Evolutionary conservation across 139 green algal genomes (phyloP).

Genomic region (Coelastrella sp.): DNA sequence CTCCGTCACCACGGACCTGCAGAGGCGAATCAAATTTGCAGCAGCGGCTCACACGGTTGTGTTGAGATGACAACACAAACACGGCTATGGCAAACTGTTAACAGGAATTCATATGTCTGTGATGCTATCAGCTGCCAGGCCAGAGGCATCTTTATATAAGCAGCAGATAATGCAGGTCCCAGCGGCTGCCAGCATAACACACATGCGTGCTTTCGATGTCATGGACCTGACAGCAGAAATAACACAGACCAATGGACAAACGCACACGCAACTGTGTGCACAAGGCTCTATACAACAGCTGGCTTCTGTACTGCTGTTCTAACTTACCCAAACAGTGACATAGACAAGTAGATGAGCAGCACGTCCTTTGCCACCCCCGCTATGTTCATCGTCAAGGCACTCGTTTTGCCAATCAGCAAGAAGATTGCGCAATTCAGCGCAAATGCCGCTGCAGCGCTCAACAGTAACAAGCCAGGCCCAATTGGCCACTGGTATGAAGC

Average conservation of each 20-base stretch:
- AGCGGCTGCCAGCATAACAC: too few relatives aligned
- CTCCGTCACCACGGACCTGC: conserved; percentile 67
- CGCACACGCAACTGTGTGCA: too few relatives aligned
- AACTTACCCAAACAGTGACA: background rate
- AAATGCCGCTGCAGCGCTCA: conserved; percentile 60
- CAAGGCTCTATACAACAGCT: too few relatives aligned
- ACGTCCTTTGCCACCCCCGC: conserved; percentile 73
- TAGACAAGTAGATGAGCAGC: conserved; percentile 66
- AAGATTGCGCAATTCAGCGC: conserved; percentile 93
- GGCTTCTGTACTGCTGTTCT: too few relatives aligned
- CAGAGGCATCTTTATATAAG: too few relatives aligned
- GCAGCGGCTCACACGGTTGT: background rate
- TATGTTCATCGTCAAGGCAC: conserved; percentile 78
- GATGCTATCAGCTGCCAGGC: too few relatives aligned
- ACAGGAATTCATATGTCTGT: background rate
- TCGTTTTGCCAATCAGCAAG: conserved; percentile 91
- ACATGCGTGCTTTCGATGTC: too few relatives aligned
- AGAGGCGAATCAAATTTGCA: background rate
- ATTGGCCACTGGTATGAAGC: conserved; percentile 47
- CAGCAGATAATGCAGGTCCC: too few relatives aligned
- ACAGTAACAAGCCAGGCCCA: conserved; percentile 53
- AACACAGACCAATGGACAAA: too few relatives aligned
- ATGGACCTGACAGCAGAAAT: too few relatives aligned
- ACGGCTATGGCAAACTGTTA: background rate
- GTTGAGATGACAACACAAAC: background rate